A percentile compares a stretch with the other conserved stretches of the same genome.
Evolutionary conservation across 495 filamentous ascomycete genomes (phyloP).

Genomic region (Massariosphaeria phaeospora): DNA sequence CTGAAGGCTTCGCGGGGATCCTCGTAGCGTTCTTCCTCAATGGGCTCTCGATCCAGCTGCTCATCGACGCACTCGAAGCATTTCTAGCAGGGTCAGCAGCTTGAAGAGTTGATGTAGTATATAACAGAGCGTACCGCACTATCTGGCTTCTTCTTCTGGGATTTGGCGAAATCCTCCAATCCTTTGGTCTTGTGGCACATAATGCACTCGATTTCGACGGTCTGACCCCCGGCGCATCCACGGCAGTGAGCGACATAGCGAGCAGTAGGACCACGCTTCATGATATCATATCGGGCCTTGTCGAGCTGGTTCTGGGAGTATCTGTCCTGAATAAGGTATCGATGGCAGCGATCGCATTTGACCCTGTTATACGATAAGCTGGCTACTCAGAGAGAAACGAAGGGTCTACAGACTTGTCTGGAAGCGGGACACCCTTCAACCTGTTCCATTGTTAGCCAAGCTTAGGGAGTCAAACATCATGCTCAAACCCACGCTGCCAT

Average conservation of each 20-base stretch:
- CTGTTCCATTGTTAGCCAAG: constrained; percentile 2
- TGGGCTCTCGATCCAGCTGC: constrained; percentile 21
- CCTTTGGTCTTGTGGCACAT: constrained; percentile 48
- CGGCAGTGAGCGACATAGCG: constrained; percentile 34
- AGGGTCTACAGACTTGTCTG: constrained; percentile 8
- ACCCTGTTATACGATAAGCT: background rate
- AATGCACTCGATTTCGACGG: constrained; percentile 37
- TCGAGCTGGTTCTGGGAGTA: constrained; percentile 30
- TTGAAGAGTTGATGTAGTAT: background rate
- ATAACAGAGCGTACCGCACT: constrained; percentile 37
- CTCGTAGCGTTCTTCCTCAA: constrained; percentile 21
- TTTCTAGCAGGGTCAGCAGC: constrained; percentile 11
- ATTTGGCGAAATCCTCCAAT: constrained; percentile 53
- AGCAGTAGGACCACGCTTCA: background rate
- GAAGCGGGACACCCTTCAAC: constrained; percentile 4
- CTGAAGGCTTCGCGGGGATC: constrained; percentile 13
- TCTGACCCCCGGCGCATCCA: constrained; percentile 37
- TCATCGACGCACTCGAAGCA: constrained; percentile 27
- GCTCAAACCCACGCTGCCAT: too few relatives aligned
- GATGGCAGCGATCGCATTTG: constrained; percentile 3
- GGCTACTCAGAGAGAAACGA: too few relatives aligned
- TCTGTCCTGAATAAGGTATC: background rate
- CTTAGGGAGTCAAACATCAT: too few relatives aligned
- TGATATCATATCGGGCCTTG: constrained; percentile 8
- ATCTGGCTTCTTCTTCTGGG: constrained; percentile 48